These are phyloP conservation scores for Choiromyces venosus DNA, from an alignment of 495 filamentous ascomycete species.

Conservation along the genomic window DNA sequence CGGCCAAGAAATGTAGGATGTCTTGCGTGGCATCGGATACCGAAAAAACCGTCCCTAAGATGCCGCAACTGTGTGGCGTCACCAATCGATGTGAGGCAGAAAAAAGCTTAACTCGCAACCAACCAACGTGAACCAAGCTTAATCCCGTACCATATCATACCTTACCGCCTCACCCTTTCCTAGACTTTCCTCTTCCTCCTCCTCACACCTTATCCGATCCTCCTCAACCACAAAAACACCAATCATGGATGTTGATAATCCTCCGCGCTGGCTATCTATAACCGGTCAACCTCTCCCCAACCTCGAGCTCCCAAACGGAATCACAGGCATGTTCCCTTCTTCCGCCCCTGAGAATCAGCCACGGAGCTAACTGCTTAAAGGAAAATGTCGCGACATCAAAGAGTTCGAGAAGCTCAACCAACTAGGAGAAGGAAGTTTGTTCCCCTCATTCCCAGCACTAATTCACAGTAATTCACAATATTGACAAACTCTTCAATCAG, in stretches of 20 bases:
- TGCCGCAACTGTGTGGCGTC: background rate
- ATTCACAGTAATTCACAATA: background rate
- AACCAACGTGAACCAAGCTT: background rate
- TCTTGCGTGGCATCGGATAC: background rate
- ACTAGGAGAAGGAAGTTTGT: slow-evolving; percentile 48
- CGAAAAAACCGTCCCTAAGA: background rate
- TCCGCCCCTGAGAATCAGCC: background rate
- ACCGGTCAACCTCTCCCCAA: slow-evolving; percentile 43
- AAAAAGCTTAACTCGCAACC: background rate
- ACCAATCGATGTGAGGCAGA: background rate
- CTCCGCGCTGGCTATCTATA: slow-evolving; percentile 44
- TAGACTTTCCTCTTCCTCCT: background rate
- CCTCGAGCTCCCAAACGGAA: slow-evolving; percentile 35
- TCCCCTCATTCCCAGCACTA: background rate
- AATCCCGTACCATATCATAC: background rate
- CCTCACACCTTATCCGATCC: background rate
- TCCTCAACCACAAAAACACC: background rate
- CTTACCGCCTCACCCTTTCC: background rate
- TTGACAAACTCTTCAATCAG: slow-evolving; percentile 29
- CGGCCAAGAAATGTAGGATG: background rate
- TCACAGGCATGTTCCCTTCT: slow-evolving; percentile 39
- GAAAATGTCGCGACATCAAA: slow-evolving; percentile 44
- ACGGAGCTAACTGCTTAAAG: slow-evolving; percentile 30
- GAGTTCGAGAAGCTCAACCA: slow-evolving; percentile 47
- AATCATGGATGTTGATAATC: background rate